Percentiles rank a stretch among this genome's conserved stretches.
Conservation (phyloP, 2,329 filamentous ascomycete species). For the Aspergillus versicolor region DNA sequence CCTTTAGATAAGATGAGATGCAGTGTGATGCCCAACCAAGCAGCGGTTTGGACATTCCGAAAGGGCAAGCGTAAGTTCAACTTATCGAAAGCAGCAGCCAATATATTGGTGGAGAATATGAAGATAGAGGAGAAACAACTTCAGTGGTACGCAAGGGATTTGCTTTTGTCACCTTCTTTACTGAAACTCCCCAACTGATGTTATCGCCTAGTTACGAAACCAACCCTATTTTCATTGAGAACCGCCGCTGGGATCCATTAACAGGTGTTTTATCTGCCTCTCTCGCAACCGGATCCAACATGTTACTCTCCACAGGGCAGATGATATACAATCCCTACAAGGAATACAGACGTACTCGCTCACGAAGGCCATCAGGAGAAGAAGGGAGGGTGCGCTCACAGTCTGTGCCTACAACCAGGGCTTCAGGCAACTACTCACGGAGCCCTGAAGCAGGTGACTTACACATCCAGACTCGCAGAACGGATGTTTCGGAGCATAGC, state of each 20-base stretch:
- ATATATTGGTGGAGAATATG: conserved; percentile 25
- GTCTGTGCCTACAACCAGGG: neutral
- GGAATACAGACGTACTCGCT: conserved; percentile 17
- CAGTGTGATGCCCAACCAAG: conserved; percentile 22
- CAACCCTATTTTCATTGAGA: conserved; percentile 34
- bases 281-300: conserved; percentile 25
- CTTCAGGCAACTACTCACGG: neutral
- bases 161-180: neutral
- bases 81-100: conserved; percentile 25
- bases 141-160: conserved; percentile 17
- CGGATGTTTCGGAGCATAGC: neutral
- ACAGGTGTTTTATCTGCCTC: conserved; percentile 28
- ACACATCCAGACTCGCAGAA: neutral
- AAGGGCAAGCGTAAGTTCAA: conserved; percentile 6
- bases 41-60: conserved; percentile 30
- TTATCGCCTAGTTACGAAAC: conserved; percentile 21
- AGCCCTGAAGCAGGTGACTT: neutral
- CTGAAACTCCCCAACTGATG: neutral
- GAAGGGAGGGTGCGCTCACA: neutral
- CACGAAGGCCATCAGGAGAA: neutral
- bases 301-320: conserved; percentile 25
- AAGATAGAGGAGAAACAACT: conserved; percentile 22
- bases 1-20: conserved; percentile 27
- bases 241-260: conserved; percentile 35
- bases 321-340: conserved; percentile 31